Conservation (phyloP, 768 basidiomycete genomes). For the Sarcodon sp. region DNA sequence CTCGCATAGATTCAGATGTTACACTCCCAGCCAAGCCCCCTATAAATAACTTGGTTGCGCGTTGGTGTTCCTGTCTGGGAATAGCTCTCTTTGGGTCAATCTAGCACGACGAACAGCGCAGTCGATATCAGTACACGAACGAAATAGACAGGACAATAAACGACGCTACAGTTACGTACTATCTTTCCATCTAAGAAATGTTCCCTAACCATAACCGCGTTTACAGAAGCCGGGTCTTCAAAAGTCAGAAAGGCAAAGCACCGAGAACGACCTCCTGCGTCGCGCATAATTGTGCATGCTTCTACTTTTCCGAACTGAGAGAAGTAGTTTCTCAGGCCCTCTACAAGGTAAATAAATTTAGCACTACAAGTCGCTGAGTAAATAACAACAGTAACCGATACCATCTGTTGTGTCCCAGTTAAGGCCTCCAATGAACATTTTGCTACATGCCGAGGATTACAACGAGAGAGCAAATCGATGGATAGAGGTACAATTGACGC, state of each 20-base stretch:
- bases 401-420: constrained; percentile 99
- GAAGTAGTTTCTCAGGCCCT: constrained; percentile 78
- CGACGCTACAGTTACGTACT: constrained; percentile 35
- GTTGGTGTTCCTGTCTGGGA: constrained; percentile 88
- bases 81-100: constrained; percentile 99
- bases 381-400: constrained; percentile 35
- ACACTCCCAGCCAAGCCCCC: constrained; percentile 88
- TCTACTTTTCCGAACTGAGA: constrained; percentile 94
- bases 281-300: constrained; percentile 98
- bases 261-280: constrained; percentile 84
- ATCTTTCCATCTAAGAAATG: constrained; percentile 96
- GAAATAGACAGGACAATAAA: background rate
- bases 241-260: constrained; percentile 99
- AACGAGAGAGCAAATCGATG: constrained; percentile 4
- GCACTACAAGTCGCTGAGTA: constrained; percentile 28
- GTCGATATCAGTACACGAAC: constrained; percentile 2
- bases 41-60: constrained; percentile 91
- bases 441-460: constrained; percentile 39
- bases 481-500: constrained; percentile 6
- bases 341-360: constrained; percentile 32
- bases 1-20: constrained; percentile 87
- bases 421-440: constrained; percentile 99
- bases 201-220: constrained; percentile 90
- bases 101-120: constrained; percentile 27
- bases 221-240: constrained; percentile 84